A percentile compares a stretch with the other conserved stretches of the same genome.
Evolutionary conservation across 2,329 filamentous ascomycete genomes (phyloP).

Genomic region (Clarireedia hainanense): DNA sequence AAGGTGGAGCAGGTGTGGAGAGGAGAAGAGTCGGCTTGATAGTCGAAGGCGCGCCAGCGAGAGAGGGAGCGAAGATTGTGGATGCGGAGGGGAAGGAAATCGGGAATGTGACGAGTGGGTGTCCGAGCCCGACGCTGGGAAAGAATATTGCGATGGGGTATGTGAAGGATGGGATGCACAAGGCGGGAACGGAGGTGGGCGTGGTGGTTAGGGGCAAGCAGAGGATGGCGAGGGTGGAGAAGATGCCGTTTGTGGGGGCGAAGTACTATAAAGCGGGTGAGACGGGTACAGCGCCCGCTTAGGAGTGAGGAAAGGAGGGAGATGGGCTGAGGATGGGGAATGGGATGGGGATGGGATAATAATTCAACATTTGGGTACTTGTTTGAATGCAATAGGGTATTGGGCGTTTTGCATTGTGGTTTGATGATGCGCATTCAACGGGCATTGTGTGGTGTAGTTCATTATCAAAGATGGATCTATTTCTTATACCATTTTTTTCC

Average conservation of each 20-base stretch:
- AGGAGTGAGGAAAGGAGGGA: background rate
- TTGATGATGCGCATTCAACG: background rate
- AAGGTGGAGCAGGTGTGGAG: constrained; percentile 61
- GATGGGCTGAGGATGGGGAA: background rate
- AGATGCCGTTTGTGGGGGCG: constrained; percentile 64
- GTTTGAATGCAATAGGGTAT: background rate
- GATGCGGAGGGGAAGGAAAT: constrained; percentile 55
- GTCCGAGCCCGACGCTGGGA: constrained; percentile 76
- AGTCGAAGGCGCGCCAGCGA: constrained; percentile 78
- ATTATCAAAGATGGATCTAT: background rate
- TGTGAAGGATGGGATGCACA: constrained; percentile 59
- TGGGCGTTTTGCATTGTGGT: background rate
- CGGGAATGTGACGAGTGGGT: constrained; percentile 80
- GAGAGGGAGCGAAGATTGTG: constrained; percentile 79
- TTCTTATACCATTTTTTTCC: too few relatives aligned
- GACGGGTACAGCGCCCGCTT: constrained; percentile 2
- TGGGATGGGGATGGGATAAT: background rate
- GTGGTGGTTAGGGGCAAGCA: constrained; percentile 59
- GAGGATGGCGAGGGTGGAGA: constrained; percentile 55
- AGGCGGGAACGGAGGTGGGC: constrained; percentile 58
- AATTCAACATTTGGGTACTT: background rate
- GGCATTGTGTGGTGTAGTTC: background rate
- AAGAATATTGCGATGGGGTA: constrained; percentile 95
- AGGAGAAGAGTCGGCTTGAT: constrained; percentile 74
- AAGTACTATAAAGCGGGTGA: constrained; percentile 45